These are phyloP conservation scores for Ceratobasidium sp. DNA, from an alignment of 1,284 basidiomycete genomes.

Conservation along the genomic window DNA sequence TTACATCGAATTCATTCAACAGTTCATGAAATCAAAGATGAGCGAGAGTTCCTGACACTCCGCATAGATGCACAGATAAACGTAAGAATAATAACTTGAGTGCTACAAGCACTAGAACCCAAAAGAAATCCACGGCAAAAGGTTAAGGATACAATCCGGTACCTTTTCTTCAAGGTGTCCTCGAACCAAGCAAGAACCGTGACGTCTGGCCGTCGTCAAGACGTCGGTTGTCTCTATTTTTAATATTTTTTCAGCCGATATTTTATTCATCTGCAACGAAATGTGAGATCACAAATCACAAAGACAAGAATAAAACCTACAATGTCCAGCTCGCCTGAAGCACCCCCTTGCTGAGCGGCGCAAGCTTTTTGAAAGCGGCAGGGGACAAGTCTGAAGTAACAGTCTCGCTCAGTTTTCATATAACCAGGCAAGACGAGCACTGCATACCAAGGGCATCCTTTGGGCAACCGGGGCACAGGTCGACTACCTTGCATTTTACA, in stretches of 20 bases:
- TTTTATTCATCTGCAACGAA: neutral
- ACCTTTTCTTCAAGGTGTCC: slow-evolving; percentile 1
- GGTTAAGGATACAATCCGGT: neutral
- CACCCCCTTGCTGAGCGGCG: slow-evolving; percentile 14
- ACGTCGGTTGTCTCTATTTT: neutral
- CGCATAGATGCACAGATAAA: slow-evolving; percentile 2
- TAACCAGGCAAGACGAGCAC: neutral
- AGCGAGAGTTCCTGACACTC: neutral
- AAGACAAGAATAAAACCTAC: neutral
- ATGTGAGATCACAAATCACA: neutral
- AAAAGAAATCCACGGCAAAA: neutral
- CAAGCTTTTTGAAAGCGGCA: slow-evolving; percentile 21
- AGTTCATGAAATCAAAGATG: neutral
- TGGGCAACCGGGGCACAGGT: slow-evolving; percentile 9
- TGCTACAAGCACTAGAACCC: slow-evolving; percentile 2
- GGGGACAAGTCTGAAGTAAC: slow-evolving; percentile 23
- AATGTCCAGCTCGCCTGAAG: slow-evolving; percentile 4
- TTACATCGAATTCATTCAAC: neutral
- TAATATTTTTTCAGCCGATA: neutral
- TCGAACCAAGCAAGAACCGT: slow-evolving; percentile 2
- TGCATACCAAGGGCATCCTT: neutral
- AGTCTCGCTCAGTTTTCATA: too few relatives aligned
- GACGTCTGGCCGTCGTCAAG: neutral
- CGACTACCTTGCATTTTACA: slow-evolving; percentile 24
- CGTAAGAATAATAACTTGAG: neutral